Evolutionary conservation across 371 early-diverging fungal genomes (phyloP), one percentile per base, ranked within the genome.

Genomic region (Mucor mucedo): DNA sequence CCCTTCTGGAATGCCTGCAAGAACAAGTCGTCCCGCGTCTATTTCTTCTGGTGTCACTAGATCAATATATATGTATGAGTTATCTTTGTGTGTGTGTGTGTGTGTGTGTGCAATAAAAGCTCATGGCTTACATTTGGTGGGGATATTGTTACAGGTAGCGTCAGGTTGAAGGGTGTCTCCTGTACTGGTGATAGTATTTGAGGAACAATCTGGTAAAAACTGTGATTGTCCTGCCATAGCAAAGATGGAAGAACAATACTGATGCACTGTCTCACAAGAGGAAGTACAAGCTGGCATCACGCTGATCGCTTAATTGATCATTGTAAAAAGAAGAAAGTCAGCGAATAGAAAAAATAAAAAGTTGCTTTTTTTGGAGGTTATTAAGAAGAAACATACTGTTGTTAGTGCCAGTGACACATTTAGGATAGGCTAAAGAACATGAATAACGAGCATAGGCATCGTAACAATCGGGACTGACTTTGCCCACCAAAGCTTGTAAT

Each of bases 341-440:
- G 21, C 21, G 21, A 21, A 21, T 21, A 21, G 1, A 59, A 47
- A 21, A 48, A 60, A 28, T 27, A 8, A 54, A 41, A 40, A 5
- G 13, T 9, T 14, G 9, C 21, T 14, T 14, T 11, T 39, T n/a
- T n/a, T n/a, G n/a, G n/a, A n/a, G n/a, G n/a, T n/a, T n/a, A n/a
- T 21, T 21, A 21, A 21, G 21, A 21, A 21, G 21, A 21, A 21
- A 21, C 21, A 21, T 33, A 71, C 71, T 41, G 41, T 60, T 60
- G 33, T 62, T 61, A 10, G 41, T 32, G 14, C 52, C 41, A 21
- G 63, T 52, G 48, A 47, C 61, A 57, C 71, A 71, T 71, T 57
- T 71, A 32, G 71, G 61, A 33, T 71, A 71, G 8, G 64, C 53
- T 41, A 63, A 60, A 11, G 71, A 63, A 55, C 71, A 71, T 33